Percentiles rank a stretch among this genome's conserved stretches.
Conservation (phyloP, 805 yeast genomes). For the Saccharomycopsis guyanensis region DNA sequence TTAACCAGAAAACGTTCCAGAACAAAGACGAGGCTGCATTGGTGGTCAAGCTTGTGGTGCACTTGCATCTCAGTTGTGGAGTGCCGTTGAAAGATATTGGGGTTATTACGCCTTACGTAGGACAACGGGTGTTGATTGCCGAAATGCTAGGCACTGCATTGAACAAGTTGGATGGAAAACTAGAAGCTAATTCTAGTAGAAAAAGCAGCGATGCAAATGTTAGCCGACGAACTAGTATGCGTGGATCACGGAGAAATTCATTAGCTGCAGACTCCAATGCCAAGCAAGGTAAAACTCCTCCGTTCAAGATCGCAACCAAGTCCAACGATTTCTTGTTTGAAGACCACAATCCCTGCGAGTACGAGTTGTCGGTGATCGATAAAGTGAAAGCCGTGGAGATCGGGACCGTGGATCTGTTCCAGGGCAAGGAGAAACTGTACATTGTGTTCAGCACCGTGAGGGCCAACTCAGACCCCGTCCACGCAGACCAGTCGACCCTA, state of each 20-base stretch:
- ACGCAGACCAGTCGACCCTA: conserved; percentile 1
- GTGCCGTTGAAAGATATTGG: conserved; percentile 46
- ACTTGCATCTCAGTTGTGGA: conserved; percentile 42
- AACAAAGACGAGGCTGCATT: conserved; percentile 14
- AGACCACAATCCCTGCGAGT: conserved; percentile 19
- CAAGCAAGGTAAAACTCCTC: conserved; percentile 1
- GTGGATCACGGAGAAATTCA: background rate
- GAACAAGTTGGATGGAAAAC: conserved; percentile 10
- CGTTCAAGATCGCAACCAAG: conserved; percentile 2
- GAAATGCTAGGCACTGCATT: conserved; percentile 5
- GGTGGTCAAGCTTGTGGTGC: conserved; percentile 27
- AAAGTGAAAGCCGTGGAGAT: conserved; percentile 30
- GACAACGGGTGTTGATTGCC: conserved; percentile 36
- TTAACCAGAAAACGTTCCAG: conserved; percentile 19
- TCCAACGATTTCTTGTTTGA: conserved; percentile 19
- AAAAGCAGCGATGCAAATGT: background rate
- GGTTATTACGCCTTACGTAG: conserved; percentile 55
- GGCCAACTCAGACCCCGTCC: conserved; percentile 23
- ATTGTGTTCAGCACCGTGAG: conserved; percentile 34
- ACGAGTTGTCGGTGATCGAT: conserved; percentile 31
- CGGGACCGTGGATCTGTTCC: conserved; percentile 37
- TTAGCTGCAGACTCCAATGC: background rate
- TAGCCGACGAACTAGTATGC: background rate
- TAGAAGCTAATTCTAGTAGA: background rate
- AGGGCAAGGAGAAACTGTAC: conserved; percentile 37